Base-by-base conservation (phyloP, 2,329 filamentous ascomycete species). In the Periconia sp. region DNA sequence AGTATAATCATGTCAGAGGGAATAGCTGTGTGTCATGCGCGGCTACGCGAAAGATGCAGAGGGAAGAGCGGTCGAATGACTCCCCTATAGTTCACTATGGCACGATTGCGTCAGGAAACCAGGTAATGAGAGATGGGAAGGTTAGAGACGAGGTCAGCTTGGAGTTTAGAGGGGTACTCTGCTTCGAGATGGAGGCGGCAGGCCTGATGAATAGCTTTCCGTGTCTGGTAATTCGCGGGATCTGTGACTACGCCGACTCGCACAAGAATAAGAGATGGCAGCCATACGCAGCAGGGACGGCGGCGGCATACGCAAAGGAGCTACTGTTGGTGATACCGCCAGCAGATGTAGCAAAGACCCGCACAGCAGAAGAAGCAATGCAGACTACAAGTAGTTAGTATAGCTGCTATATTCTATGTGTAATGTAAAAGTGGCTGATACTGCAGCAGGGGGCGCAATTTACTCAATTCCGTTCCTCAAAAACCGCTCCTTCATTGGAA, bases 401-500 rank as follows among this genome's bases (percentile, higher is more conserved):
- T n/a, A n/a, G n/a, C n/a, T n/a, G n/a, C n/a, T n/a, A n/a, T n/a
- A n/a, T n/a, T n/a, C n/a, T n/a, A n/a, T n/a, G n/a, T n/a, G n/a
- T n/a, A n/a, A n/a, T n/a, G n/a, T n/a, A n/a, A n/a, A n/a, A n/a
- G n/a, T n/a, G 6, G 31, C 39, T 42, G 16, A 43, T 38, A n/a
- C 24, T 21, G 13, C 16, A 15, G 17, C 33, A 43, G 40, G 23
- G 25, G 23, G 33, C 31, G 34, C 28, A 24, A 36, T 18, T n/a
- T 43, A 46, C 48, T 50, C 17, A 13, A 46, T 66, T 23, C 62
- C 58, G 0, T 62, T 69, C 30, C 38, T 24, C 2, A 46, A 35
- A 31, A 69, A 67, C 35, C 40, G 25, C 17, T 33, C 46, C 15
- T 69, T 69, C 40, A 44, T 63, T 16, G 59, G 65, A 31, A 46